Evolutionary conservation across 805 yeast genomes (phyloP), one percentile per base, ranked within the genome.

Genomic region (Myxozyma vanderwaltii): DNA sequence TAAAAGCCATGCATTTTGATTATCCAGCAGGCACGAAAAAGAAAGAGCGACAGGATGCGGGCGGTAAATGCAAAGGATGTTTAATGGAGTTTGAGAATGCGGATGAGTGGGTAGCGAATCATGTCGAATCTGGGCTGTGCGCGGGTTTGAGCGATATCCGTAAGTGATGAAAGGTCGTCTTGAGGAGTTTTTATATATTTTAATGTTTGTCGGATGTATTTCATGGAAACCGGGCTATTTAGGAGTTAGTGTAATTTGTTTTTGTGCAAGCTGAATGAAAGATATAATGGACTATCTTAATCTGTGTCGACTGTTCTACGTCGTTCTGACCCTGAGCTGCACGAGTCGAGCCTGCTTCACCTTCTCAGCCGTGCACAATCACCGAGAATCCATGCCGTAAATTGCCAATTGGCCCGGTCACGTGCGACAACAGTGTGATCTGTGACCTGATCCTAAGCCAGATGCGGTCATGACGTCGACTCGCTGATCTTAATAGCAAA

Each of bases 11-110:
- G 62, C 97, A 91, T 70, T 91, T 91, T 72, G 86, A 83, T 64
- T 91, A 91, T 72, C 97, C 97, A 4, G 81, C 81, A 40, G 96
- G 96, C 5, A 90, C 96, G 2, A 83, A 85, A 70, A 89, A 90
- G 73, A 84, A 82, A 61, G 87, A 89, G 67, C 80, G 97, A 63
- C 72, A 74, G 21, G 80, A 82, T 52, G 88, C 85, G 43, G 72
- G 79, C 21, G 97, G 97, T 6, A 77, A 77, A 56, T 91, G 97
- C 74, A 84, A 85, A 68, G 86, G 84, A 71, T 91, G 97, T 73
- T 87, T 86, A 31, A 70, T 74, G 68, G 74, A 74, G 54, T 91
- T 89, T 69, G 75, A 72, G 10, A 85, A 81, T 61, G 94, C 88
- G 35, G 92, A 88, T 64, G 85, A 81, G 47, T 91, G 97, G 97